Evolutionary conservation across 371 early-diverging fungal genomes (phyloP).

Genomic region (Encephalitozoon cuniculi): DNA sequence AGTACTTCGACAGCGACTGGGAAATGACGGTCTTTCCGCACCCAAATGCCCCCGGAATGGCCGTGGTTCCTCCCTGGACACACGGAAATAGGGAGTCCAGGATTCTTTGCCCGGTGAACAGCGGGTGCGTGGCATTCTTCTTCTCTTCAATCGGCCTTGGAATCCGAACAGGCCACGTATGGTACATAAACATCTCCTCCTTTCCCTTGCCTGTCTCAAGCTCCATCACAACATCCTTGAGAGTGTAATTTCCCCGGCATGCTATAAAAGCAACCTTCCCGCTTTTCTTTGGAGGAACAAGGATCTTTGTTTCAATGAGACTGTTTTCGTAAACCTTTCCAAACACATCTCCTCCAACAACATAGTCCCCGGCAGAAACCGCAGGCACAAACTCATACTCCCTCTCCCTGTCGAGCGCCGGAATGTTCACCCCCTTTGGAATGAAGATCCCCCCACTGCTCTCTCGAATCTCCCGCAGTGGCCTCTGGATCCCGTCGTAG

Average conservation of each 20-base stretch:
- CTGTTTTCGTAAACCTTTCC: constrained; percentile 91
- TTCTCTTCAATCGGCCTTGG: constrained; percentile 95
- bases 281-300: constrained; percentile 81
- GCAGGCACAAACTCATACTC: constrained; percentile 87
- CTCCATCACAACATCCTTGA: constrained; percentile 77
- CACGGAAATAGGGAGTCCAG: constrained; percentile 98
- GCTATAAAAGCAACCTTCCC: constrained; percentile 92
- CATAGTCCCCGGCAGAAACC: constrained; percentile 76
- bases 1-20: constrained; percentile 96
- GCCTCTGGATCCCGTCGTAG: constrained; percentile 99
- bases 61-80: constrained; percentile 99
- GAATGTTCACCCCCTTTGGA: constrained; percentile 91
- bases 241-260: constrained; percentile 82
- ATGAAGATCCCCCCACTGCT: constrained; percentile 88
- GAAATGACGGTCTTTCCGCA: constrained; percentile 99
- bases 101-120: constrained; percentile 97
- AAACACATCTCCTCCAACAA: constrained; percentile 92
- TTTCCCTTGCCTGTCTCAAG: constrained; percentile 81
- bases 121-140: constrained; percentile 82
- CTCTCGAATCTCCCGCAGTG: constrained; percentile 87
- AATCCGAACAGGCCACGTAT: constrained; percentile 94
- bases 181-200: constrained; percentile 81
- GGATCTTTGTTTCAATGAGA: constrained; percentile 74
- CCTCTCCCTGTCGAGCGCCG: constrained; percentile 79
- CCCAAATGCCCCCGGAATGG: constrained; percentile 99